These are phyloP conservation scores for Priceomyces castillae DNA, from an alignment of 805 yeast species.

Conservation along the genomic window DNA sequence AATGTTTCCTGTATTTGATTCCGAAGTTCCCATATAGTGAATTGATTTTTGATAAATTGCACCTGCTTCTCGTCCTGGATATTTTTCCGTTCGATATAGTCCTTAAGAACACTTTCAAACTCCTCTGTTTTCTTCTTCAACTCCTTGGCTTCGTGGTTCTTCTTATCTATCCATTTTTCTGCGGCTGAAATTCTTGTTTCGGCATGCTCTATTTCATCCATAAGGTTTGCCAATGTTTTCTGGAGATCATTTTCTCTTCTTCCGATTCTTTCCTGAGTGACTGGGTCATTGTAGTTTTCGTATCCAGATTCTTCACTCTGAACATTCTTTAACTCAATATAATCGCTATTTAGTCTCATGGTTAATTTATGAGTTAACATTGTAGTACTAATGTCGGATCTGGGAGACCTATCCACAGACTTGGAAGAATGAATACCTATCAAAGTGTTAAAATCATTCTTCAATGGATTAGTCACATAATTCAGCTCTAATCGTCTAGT, in stretches of 20 bases:
- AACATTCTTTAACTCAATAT: slow-evolving; percentile 42
- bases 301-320: slow-evolving; percentile 40
- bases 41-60: slow-evolving; percentile 35
- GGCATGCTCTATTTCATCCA: slow-evolving; percentile 44
- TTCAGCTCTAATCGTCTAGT: slow-evolving; percentile 61
- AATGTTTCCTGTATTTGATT: slow-evolving; percentile 43
- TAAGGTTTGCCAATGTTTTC: slow-evolving; percentile 44
- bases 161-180: slow-evolving; percentile 29
- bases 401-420: slow-evolving; percentile 24
- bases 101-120: slow-evolving; percentile 27
- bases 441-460: slow-evolving; percentile 45
- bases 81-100: slow-evolving; percentile 22
- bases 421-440: slow-evolving; percentile 49
- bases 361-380: slow-evolving; percentile 63
- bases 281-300: slow-evolving; percentile 35
- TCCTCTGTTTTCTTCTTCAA: slow-evolving; percentile 20
- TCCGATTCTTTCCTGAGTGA: slow-evolving; percentile 39
- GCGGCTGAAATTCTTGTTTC: slow-evolving; percentile 34
- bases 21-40: slow-evolving; percentile 44
- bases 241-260: slow-evolving; percentile 43
- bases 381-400: slow-evolving; percentile 23
- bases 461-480: slow-evolving; percentile 67
- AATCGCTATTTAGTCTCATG: slow-evolving; percentile 50
- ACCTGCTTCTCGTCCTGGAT: slow-evolving; percentile 13
- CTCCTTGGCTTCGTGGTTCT: slow-evolving; percentile 27